phyloP scores from a whole-genome alignment of 345 rosid species.

The Heritiera littoralis region DNA sequence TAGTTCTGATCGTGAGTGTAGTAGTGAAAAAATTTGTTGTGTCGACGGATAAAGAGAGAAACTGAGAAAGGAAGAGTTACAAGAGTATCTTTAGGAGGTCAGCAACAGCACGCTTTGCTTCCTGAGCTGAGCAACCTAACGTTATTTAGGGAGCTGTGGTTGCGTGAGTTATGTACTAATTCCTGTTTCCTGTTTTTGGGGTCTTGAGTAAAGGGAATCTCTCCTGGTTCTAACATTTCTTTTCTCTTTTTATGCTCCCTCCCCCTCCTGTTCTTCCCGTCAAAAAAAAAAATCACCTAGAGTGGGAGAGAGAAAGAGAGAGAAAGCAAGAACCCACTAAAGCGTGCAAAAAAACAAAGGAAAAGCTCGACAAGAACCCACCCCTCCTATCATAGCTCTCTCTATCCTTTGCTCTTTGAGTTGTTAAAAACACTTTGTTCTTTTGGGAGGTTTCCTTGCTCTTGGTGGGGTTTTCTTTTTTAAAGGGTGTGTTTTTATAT shows the following conservation, averaged over 20 bases:
- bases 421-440: slow-evolving; percentile 22
- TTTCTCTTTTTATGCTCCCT: slow-evolving; percentile 18
- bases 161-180: slow-evolving; percentile 55
- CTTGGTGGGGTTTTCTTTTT: slow-evolving; percentile 25
- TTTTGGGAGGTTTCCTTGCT: not conserved
- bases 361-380: slow-evolving; percentile 23
- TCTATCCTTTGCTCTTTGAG: slow-evolving; percentile 17
- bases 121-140: slow-evolving; percentile 47
- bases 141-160: slow-evolving; percentile 33
- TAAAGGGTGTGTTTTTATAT: slow-evolving; percentile 16
- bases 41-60: not conserved
- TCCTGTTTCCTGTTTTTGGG: slow-evolving; percentile 36
- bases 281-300: not conserved
- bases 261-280: not conserved
- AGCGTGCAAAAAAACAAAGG: slow-evolving; percentile 38
- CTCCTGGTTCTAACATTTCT: slow-evolving; percentile 19
- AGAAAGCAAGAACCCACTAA: slow-evolving; percentile 27
- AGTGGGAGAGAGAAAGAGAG: slow-evolving; percentile 4
- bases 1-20: not conserved
- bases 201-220: slow-evolving; percentile 29
- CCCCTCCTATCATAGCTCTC: slow-evolving; percentile 19
- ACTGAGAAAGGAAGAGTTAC: not conserved
- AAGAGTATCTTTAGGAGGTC: slow-evolving; percentile 26
- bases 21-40: not conserved
- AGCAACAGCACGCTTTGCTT: slow-evolving; percentile 56